Percentiles rank a stretch among this genome's conserved stretches.
Evolutionary conservation across 768 basidiomycete species (phyloP).

Genomic region (Lepiota subincarnata): DNA sequence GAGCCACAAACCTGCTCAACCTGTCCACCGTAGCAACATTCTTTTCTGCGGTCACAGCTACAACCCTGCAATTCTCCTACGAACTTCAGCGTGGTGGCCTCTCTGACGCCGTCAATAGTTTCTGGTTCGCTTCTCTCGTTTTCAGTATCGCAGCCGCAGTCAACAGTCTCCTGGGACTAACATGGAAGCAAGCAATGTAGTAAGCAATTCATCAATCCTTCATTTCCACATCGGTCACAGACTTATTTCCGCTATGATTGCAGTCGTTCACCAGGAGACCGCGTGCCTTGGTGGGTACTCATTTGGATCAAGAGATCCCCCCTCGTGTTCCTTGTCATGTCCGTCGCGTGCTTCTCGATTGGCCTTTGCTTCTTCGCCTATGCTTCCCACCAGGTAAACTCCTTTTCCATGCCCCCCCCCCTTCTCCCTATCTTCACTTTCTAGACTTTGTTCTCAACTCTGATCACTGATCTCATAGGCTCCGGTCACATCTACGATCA

Average conservation of each 20-base stretch:
- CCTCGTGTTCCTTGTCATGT: slow-evolving; percentile 77
- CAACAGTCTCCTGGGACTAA: slow-evolving; percentile 70
- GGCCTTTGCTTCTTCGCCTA: slow-evolving; percentile 77
- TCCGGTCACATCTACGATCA: slow-evolving; percentile 59
- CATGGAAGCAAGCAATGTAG: slow-evolving; percentile 85
- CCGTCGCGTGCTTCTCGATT: slow-evolving; percentile 78
- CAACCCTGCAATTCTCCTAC: slow-evolving; percentile 67
- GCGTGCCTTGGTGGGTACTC: slow-evolving; percentile 78
- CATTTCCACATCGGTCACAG: not conserved
- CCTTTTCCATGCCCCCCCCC: not conserved
- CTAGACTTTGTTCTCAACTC: not conserved
- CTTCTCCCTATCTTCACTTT: not conserved
- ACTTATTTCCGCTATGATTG: slow-evolving; percentile 9
- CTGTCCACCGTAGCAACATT: slow-evolving; percentile 76
- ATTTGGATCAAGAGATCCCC: slow-evolving; percentile 88
- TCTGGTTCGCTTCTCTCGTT: slow-evolving; percentile 74
- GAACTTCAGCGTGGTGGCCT: slow-evolving; percentile 29
- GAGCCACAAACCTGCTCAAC: slow-evolving; percentile 64
- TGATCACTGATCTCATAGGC: slow-evolving; percentile 33
- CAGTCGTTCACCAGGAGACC: slow-evolving; percentile 71
- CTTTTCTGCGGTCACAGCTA: slow-evolving; percentile 72
- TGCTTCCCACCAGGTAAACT: slow-evolving; percentile 58
- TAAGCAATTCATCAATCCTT: slow-evolving; percentile 28
- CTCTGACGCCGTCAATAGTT: slow-evolving; percentile 57
- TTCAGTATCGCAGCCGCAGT: slow-evolving; percentile 77